These are phyloP conservation scores for Arabidopsis arenosa DNA, from an alignment of 345 rosid genomes.

Conservation along the genomic window DNA sequence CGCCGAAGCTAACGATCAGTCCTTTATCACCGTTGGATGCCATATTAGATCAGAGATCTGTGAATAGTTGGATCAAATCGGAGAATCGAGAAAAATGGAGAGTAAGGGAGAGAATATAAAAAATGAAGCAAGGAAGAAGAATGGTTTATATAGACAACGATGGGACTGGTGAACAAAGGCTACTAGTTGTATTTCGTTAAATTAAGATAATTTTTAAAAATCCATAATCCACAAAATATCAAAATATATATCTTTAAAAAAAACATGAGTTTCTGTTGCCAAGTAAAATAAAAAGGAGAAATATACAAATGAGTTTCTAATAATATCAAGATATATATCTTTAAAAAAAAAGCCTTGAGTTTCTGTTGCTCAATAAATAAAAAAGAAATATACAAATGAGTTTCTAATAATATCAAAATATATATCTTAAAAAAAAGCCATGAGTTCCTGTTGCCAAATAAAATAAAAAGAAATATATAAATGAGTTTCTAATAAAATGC, in stretches of 20 bases:
- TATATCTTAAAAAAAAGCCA: too few relatives aligned
- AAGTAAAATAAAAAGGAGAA: neutral
- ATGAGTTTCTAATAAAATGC: slow-evolving; percentile 4
- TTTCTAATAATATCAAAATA: too few relatives aligned
- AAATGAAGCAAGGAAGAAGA: neutral
- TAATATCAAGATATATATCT: too few relatives aligned
- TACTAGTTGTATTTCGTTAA: neutral
- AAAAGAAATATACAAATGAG: too few relatives aligned
- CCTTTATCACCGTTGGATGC: slow-evolving; percentile 52
- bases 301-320: too few relatives aligned
- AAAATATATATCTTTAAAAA: neutral
- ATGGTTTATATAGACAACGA: slow-evolving; percentile 41
- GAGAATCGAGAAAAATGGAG: neutral
- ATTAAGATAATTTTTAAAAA: too few relatives aligned
- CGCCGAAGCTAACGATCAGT: slow-evolving; percentile 54
- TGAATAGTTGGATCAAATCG: slow-evolving; percentile 36
- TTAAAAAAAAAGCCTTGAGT: neutral
- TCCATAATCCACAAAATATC: neutral
- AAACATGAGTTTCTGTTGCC: neutral
- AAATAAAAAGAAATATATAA: neutral
- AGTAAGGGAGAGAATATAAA: neutral
- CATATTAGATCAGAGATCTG: slow-evolving; percentile 42
- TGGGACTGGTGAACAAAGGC: slow-evolving; percentile 10
- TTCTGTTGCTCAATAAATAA: neutral
- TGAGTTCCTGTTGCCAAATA: too few relatives aligned